Conservation (phyloP, 1,284 basidiomycete species). For the Moesziomyces sp. region DNA sequence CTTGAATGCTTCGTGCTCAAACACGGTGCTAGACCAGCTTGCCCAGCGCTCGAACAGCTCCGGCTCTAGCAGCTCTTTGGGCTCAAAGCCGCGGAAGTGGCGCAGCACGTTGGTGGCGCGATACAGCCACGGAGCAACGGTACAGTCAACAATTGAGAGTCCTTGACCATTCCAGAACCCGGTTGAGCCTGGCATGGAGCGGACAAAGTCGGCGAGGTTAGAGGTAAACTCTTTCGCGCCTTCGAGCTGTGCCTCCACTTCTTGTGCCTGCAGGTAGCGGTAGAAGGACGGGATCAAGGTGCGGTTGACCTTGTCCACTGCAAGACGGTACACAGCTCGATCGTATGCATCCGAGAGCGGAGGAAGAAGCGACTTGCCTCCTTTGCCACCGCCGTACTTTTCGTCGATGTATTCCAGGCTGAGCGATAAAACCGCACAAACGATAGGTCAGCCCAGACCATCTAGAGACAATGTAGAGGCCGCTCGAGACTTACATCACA, state of each 20-base stretch:
- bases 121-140: slow-evolving; percentile 81
- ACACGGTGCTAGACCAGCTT: slow-evolving; percentile 73
- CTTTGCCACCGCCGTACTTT: slow-evolving; percentile 71
- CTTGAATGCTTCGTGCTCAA: slow-evolving; percentile 76
- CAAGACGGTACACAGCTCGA: slow-evolving; percentile 76
- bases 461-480: not conserved
- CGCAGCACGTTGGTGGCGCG: slow-evolving; percentile 76
- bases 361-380: slow-evolving; percentile 71
- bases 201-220: slow-evolving; percentile 73
- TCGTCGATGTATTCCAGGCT: slow-evolving; percentile 81
- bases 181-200: slow-evolving; percentile 69
- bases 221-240: slow-evolving; percentile 74
- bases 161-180: slow-evolving; percentile 74
- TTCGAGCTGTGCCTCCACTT: slow-evolving; percentile 73
- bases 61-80: slow-evolving; percentile 68
- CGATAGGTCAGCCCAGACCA: not conserved
- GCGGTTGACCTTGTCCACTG: slow-evolving; percentile 77
- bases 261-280: slow-evolving; percentile 80
- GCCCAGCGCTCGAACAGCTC: slow-evolving; percentile 72
- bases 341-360: slow-evolving; percentile 75
- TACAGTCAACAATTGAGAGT: slow-evolving; percentile 77
- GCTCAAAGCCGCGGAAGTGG: slow-evolving; percentile 77
- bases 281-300: slow-evolving; percentile 80
- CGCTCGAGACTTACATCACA: slow-evolving; percentile 42
- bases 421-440: slow-evolving; percentile 72